These are phyloP conservation scores for Chrysoporthe cubensis DNA, from an alignment of 2,329 filamentous ascomycete genomes.

Conservation along the genomic window DNA sequence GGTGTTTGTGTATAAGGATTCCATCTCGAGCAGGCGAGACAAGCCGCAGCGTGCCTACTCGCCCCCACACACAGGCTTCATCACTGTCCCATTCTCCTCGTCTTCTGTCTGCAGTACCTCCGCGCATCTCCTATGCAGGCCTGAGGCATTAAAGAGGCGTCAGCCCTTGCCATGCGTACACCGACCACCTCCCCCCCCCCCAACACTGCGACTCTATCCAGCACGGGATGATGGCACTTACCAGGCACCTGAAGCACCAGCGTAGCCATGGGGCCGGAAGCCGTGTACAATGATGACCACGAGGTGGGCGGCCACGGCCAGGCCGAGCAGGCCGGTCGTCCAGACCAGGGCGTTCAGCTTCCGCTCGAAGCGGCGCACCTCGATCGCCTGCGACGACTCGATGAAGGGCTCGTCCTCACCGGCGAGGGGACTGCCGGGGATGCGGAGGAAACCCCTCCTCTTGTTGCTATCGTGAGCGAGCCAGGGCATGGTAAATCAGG, in stretches of 20 bases:
- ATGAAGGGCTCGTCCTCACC: slow-evolving; percentile 6
- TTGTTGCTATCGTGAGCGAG: not conserved
- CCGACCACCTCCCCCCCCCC: not conserved
- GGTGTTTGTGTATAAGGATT: too few relatives aligned
- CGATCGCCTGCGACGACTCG: not conserved
- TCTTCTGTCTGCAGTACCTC: too few relatives aligned
- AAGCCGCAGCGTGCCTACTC: too few relatives aligned
- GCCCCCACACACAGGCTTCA: too few relatives aligned
- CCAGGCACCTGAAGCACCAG: not conserved
- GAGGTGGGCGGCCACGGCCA: not conserved
- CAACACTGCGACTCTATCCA: too few relatives aligned
- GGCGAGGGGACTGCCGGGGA: slow-evolving; percentile 1
- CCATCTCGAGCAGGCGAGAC: too few relatives aligned
- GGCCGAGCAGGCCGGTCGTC: not conserved
- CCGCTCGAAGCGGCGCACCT: not conserved
- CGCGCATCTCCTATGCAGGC: not conserved
- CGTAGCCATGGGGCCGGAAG: not conserved
- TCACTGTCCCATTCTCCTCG: too few relatives aligned
- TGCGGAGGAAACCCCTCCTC: slow-evolving; percentile 4
- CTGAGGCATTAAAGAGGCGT: not conserved
- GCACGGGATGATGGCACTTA: too few relatives aligned
- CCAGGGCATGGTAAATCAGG: not conserved
- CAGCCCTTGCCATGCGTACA: too few relatives aligned
- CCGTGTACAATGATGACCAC: not conserved
- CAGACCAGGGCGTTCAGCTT: not conserved